Evolutionary conservation across 1,139 yeast species (phyloP).

Genomic region (Arxiozyma bovina): DNA sequence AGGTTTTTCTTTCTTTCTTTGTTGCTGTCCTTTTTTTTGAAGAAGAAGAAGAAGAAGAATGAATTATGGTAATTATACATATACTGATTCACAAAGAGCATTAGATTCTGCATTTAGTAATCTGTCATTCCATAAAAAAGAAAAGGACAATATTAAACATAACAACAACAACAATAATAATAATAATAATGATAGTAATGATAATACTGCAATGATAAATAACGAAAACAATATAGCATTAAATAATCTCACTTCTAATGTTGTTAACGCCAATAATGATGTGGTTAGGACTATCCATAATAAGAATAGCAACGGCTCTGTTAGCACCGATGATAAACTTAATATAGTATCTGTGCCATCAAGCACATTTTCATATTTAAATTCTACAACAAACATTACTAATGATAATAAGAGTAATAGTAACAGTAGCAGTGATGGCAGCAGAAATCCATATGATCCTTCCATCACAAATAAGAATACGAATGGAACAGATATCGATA

Average conservation of each 20-base stretch:
- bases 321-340: neutral
- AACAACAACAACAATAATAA: neutral
- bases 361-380: neutral
- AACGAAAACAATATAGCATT: neutral
- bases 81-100: conserved; percentile 11
- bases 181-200: conserved; percentile 2
- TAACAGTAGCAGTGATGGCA: conserved; percentile 1
- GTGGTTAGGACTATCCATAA: neutral
- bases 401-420: neutral
- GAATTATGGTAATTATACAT: conserved; percentile 8
- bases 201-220: neutral
- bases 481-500: neutral
- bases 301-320: neutral
- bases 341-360: neutral
- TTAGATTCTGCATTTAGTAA: conserved; percentile 10
- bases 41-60: neutral
- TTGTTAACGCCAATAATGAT: neutral
- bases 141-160: conserved; percentile 6
- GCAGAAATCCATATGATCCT: neutral
- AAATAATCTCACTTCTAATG: neutral
- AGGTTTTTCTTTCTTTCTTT: neutral
- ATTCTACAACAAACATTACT: neutral
- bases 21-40: neutral
- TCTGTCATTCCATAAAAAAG: conserved; percentile 7
- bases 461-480: neutral